Percentiles rank a stretch among this genome's conserved stretches.
Evolutionary conservation across 2,329 filamentous ascomycete species (phyloP).

Genomic region (Shiraia bambusicola): DNA sequence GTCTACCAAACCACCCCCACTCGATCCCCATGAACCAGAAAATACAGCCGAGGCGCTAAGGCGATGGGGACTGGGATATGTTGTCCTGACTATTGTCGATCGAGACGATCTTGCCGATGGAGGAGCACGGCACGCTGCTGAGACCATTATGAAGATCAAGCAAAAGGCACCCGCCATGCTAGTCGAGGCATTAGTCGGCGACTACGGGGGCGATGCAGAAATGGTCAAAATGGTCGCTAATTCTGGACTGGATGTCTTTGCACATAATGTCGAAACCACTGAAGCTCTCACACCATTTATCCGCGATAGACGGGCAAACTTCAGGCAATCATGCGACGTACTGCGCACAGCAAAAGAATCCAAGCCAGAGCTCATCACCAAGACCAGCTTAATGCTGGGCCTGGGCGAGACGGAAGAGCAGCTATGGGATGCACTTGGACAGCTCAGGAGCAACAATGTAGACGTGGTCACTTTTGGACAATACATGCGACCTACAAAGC

Average conservation of each 20-base stretch:
- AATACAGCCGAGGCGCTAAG: constrained; percentile 91
- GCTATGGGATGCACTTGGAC: constrained; percentile 74
- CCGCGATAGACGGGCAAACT: constrained; percentile 84
- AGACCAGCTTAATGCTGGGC: constrained; percentile 96
- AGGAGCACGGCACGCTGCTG: constrained; percentile 84
- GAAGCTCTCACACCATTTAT: constrained; percentile 89
- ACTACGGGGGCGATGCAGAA: constrained; percentile 81
- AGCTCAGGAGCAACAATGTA: constrained; percentile 76
- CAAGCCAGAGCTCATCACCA: constrained; percentile 82
- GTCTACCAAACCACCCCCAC: constrained; percentile 68
- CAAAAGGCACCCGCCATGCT: constrained; percentile 67
- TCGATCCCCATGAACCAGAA: constrained; percentile 96
- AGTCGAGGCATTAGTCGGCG: constrained; percentile 83
- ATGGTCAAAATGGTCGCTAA: constrained; percentile 83
- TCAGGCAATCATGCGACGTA: constrained; percentile 80
- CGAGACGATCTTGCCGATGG: constrained; percentile 89
- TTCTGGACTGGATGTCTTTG: constrained; percentile 92
- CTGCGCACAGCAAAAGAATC: constrained; percentile 79
- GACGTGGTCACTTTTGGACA: constrained; percentile 99
- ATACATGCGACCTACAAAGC: constrained; percentile 98
- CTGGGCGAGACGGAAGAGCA: constrained; percentile 89
- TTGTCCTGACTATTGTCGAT: constrained; percentile 91
- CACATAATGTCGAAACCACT: constrained; percentile 95
- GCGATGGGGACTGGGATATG: constrained; percentile 92
- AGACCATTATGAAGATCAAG: constrained; percentile 94